These are phyloP conservation scores for Acacia pycnantha DNA, from an alignment of 331 rosid species.

Conservation along the genomic window DNA sequence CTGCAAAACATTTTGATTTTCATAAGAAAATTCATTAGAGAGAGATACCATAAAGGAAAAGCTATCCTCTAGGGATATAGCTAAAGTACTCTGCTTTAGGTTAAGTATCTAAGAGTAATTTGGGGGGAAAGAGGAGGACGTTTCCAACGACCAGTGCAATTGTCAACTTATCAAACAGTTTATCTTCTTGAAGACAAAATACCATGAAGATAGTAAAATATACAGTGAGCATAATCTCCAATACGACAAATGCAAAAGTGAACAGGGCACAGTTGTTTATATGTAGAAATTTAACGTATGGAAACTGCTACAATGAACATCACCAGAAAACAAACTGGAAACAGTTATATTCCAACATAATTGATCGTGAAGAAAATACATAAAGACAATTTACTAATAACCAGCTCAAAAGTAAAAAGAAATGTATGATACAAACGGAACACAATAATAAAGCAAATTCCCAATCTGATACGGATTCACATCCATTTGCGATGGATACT, in stretches of 20 bases:
- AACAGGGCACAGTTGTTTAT: neutral
- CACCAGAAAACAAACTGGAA: neutral
- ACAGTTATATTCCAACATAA: neutral
- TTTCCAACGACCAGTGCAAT: neutral
- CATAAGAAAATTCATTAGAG: neutral
- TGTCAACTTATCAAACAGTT: neutral
- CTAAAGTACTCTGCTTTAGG: neutral
- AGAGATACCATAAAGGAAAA: neutral
- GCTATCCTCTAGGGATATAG: neutral
- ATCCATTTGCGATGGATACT: neutral
- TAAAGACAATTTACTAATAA: no score
- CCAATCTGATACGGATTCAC: neutral
- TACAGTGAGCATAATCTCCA: neutral
- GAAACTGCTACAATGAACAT: neutral
- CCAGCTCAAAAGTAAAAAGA: no score
- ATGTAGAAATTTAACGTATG: neutral
- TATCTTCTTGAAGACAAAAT: neutral
- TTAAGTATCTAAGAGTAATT: neutral
- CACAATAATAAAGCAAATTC: neutral
- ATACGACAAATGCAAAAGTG: neutral
- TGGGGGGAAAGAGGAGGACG: neutral
- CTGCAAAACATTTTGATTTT: conserved; percentile 29
- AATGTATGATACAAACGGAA: neutral
- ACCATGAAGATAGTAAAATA: neutral
- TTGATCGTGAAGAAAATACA: no score